Evolutionary conservation across 2,329 filamentous ascomycete species (phyloP).

Genomic region (Sporothrix dimorphospora): DNA sequence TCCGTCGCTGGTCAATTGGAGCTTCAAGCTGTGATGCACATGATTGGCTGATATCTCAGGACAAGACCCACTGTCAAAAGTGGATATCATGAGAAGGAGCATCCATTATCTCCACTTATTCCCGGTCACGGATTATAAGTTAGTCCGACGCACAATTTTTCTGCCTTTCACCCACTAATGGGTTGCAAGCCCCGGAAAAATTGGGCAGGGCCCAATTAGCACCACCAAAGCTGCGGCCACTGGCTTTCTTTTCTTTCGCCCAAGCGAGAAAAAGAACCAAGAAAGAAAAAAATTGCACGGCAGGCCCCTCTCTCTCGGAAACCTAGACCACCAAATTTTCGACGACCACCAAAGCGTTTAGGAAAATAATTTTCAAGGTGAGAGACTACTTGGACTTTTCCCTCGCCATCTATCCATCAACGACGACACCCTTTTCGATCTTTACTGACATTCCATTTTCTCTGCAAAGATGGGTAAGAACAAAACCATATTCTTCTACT

Average conservation of each 20-base stretch:
- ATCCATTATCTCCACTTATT: neutral
- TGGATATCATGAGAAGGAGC: neutral
- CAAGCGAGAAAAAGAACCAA: neutral
- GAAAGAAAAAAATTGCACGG: conserved; percentile 30
- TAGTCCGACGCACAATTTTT: conserved; percentile 34
- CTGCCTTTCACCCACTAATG: conserved; percentile 13
- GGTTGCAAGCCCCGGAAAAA: conserved; percentile 29
- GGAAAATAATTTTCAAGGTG: conserved; percentile 36
- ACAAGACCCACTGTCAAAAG: neutral
- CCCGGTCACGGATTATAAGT: conserved; percentile 22
- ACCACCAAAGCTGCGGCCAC: conserved; percentile 23
- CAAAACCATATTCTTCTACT: conserved; percentile 37
- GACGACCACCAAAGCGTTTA: conserved; percentile 33
- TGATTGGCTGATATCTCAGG: neutral
- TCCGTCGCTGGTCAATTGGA: neutral
- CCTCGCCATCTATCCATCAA: conserved; percentile 26
- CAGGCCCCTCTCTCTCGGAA: conserved; percentile 13
- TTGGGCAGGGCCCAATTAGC: neutral
- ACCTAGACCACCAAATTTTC: conserved; percentile 32
- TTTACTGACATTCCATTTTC: conserved; percentile 29
- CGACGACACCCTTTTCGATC: conserved; percentile 38
- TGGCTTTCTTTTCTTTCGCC: conserved; percentile 10
- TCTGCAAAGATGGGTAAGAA: conserved; percentile 61
- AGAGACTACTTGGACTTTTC: conserved; percentile 28
- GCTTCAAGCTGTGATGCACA: neutral